Evolutionary conservation across 225 moss, liverwort and hornwort genomes (phyloP), one percentile per base, ranked within the genome.

Genomic region (Polytrichum formosum): DNA sequence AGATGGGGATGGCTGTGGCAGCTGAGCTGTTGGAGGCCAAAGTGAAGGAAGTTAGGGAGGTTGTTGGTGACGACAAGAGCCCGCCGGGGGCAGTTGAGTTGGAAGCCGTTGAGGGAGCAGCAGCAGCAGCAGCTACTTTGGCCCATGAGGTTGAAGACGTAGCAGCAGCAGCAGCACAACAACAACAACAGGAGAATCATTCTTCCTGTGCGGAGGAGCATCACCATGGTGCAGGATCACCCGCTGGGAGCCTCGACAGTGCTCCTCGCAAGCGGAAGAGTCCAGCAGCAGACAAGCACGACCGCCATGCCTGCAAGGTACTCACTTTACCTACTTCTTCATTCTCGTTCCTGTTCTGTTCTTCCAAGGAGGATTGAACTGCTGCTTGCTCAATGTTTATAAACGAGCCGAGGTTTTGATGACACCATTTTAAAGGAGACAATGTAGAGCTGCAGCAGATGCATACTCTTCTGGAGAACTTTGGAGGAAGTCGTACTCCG

Each of bases 91-190:
- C 76, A 82, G 79, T 82, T 72, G 85, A 72, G 85, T 85, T 85
- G 85, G 85, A 85, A 85, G 85, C 85, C 85, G 81, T 85, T 85
- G 85, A 85, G 85, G 85, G 85, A 85, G 85, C 79, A 85, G 69
- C 67, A 85, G 85, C 79, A 85, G 69, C 67, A 72, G 63, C 71
- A 76, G 72, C 82, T 81, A 79, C 72, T 60, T 67, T 69, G 30
- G 35, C 69, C 85, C 85, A 82, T 79, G 79, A 77, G 85, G 85
- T 67, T 76, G 85, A 85, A 60, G 82, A 69, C 71, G 76, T 46
- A 46, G 46, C 60, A 72, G 46, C 16, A 46, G 46, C 46, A 46
- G 35, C 35, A 35, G 0, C 0, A 35, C 13, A 13, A 46, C 46
- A 46, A 46, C 46, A 46, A 13, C 46, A 13, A 46, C 46, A 46